Conservation (phyloP, 345 rosid species). For the Kernera saxatilis region DNA sequence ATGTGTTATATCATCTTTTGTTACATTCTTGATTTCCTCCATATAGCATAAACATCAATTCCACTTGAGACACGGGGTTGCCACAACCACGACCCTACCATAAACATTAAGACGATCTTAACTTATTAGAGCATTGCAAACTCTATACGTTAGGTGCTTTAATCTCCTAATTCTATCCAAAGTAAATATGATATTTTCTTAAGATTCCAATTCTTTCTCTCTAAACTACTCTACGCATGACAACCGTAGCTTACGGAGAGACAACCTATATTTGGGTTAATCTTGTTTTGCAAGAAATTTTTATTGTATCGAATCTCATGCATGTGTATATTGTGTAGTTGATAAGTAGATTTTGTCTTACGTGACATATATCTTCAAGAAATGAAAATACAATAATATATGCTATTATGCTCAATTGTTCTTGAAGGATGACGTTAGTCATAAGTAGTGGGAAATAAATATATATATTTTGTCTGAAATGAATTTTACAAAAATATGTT, state of each 20-base stretch:
- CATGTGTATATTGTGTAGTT: conserved; percentile 19
- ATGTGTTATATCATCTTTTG: conserved; percentile 16
- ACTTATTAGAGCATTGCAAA: conserved; percentile 58
- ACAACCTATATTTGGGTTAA: conserved; percentile 6
- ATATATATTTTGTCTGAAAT: background rate
- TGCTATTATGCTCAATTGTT: background rate
- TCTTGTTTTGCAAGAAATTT: conserved; percentile 9
- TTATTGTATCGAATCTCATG: background rate
- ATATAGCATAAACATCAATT: conserved; percentile 43
- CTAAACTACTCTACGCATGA: conserved; percentile 12
- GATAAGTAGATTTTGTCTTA: conserved; percentile 23
- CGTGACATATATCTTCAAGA: conserved; percentile 19
- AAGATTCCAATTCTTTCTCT: background rate
- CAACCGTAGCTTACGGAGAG: conserved; percentile 15
- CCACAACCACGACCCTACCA: conserved; percentile 36
- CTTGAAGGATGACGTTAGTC: background rate
- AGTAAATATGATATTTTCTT: background rate
- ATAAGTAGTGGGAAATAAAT: background rate
- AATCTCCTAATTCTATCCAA: background rate
- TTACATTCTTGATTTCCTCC: conserved; percentile 3
- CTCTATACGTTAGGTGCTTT: conserved; percentile 64
- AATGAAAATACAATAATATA: background rate
- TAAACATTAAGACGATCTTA: conserved; percentile 48
- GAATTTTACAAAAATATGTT: background rate
- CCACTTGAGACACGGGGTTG: conserved; percentile 44